Evolutionary conservation across 345 rosid genomes (phyloP).

Genomic region (Salix brachista): DNA sequence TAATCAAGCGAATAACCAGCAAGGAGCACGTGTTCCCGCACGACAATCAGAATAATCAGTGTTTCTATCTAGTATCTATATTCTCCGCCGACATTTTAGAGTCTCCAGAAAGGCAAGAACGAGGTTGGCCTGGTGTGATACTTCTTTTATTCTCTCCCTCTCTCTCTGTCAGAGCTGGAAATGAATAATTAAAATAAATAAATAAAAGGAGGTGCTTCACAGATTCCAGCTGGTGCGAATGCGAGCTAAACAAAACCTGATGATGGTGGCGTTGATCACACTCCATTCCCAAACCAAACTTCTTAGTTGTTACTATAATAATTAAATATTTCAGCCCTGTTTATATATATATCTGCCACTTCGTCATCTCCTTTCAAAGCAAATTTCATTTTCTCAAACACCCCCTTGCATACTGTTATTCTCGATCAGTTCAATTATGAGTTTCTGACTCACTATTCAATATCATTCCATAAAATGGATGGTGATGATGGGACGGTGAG

Average conservation of each 20-base stretch:
- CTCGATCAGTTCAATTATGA: conserved; percentile 8
- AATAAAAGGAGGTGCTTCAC: conserved; percentile 3
- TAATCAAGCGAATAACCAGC: neutral
- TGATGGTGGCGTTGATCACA: conserved; percentile 43
- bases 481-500: conserved; percentile 83
- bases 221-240: conserved; percentile 36
- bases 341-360: no score
- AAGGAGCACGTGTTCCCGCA: neutral
- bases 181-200: neutral
- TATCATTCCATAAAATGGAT: conserved; percentile 42
- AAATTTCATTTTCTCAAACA: conserved; percentile 26
- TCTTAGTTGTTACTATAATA: no score
- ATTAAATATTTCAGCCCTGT: no score
- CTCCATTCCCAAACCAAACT: conserved; percentile 34
- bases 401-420: conserved; percentile 23
- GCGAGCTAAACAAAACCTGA: conserved; percentile 27
- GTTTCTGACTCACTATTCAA: neutral
- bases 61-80: conserved; percentile 6
- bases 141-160: neutral
- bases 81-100: conserved; percentile 41
- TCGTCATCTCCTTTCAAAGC: no score
- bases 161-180: neutral
- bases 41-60: neutral
- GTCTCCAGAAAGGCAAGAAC: conserved; percentile 1
- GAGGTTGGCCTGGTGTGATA: neutral